Evolutionary conservation across 306 rosid species (phyloP), one percentile per base, ranked within the genome.

Genomic region (Glycine soja): DNA sequence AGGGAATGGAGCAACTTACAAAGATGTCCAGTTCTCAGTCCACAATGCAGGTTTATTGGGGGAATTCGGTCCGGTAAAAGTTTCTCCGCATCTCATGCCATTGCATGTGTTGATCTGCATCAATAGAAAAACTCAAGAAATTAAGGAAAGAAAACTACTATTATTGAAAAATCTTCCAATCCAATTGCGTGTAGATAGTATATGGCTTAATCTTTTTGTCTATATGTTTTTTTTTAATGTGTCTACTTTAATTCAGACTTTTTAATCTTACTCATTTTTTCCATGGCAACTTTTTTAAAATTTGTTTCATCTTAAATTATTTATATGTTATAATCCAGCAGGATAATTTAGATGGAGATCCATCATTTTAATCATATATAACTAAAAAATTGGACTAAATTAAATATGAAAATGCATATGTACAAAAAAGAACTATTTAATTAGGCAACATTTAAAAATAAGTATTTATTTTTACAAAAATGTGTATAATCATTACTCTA

Each of bases 21-120:
- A 86, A 69, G 94, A 89, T 0, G 95, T 90, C 98, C 97, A 94
- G 9, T 92, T 89, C 84, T 94, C 97, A 8, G 96, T 92, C 97
- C 97, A 92, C 38, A 92, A 3, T 0, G 90, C 76, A 34, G 98
- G 94, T 63, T 88, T 94, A 13, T 88, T 87, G 10, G 93, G 97
- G 8, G 95, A 88, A 50, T 92, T 94, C 18, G 95, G 95, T 68
- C 96, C 97, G 0, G 73, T 67, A 76, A 90, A 90, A 32, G 93
- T 90, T 82, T 90, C 88, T 36, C 92, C 98, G 42, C 97, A 91
- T 84, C 10, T 85, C 92, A 86, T 89, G n/a, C 98, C 92, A 2
- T 93, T 93, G 83, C 98, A 93, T 65, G 97, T 78, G 72, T 94
- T 90, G 14, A 93, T 91, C 92, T 93, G 77, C 80, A 73, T 32